Percentiles rank a stretch among this genome's conserved stretches.
These are phyloP conservation scores for Pseudocohnilembus persalinus DNA, from an alignment of 169 alveolate species.

Conservation along the genomic window DNA sequence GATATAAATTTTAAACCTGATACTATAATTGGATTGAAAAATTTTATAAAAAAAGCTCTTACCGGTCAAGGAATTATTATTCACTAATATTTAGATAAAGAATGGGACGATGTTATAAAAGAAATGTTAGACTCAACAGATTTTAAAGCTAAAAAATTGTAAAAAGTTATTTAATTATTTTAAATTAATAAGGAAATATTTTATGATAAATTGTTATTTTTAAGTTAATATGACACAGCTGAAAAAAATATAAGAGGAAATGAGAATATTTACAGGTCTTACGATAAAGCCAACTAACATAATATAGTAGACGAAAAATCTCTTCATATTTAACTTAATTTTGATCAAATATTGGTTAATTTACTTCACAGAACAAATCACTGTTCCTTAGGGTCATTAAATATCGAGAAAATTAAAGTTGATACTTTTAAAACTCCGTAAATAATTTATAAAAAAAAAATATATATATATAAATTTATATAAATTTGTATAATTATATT, in stretches of 20 bases:
- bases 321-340: neutral
- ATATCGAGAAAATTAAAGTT: too few species aligned
- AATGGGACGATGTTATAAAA: neutral
- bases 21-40: neutral
- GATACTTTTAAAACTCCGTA: neutral
- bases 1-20: neutral
- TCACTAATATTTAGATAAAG: neutral
- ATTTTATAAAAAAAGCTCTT: neutral
- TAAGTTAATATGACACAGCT: neutral
- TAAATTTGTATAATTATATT: too few species aligned
- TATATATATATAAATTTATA: too few species aligned
- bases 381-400: neutral
- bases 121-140: neutral
- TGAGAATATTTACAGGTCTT: neutral
- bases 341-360: too few species aligned
- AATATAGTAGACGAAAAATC: neutral
- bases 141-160: neutral
- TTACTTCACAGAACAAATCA: neutral
- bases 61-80: neutral
- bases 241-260: neutral
- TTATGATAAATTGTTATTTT: too few species aligned
- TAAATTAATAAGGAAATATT: too few species aligned
- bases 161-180: too few species aligned
- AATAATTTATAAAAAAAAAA: too few species aligned
- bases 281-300: neutral